Conservation (phyloP, 108 stramenopile species). For the Pseudonitzschia multiseries region DNA sequence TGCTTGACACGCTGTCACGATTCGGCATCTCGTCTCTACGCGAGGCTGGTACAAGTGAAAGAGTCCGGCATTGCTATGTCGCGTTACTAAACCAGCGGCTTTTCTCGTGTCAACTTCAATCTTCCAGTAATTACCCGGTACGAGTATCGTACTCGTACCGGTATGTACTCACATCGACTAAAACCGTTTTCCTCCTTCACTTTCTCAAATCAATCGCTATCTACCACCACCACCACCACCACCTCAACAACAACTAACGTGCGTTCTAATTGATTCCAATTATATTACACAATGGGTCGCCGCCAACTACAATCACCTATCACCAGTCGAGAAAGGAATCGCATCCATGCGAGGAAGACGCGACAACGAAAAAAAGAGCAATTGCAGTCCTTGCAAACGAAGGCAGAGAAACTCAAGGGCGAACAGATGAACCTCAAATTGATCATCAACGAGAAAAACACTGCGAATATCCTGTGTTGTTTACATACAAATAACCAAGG, state of each 20-base stretch:
- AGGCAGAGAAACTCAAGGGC: slow-evolving; percentile 57
- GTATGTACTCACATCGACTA: neutral
- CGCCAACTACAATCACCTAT: slow-evolving; percentile 35
- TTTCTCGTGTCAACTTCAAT: neutral
- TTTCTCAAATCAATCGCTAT: neutral
- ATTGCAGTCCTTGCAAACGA: slow-evolving; percentile 55
- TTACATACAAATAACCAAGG: slow-evolving; percentile 44
- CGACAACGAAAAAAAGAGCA: slow-evolving; percentile 95
- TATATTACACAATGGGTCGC: slow-evolving; percentile 15
- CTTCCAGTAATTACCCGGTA: too few relatives aligned
- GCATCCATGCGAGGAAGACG: slow-evolving; percentile 93
- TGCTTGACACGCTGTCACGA: slow-evolving; percentile 7
- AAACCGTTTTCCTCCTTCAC: neutral
- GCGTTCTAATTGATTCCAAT: neutral
- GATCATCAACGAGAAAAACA: slow-evolving; percentile 86
- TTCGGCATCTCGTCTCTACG: neutral
- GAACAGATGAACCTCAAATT: slow-evolving; percentile 78
- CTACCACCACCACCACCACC: neutral
- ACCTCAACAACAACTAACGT: neutral
- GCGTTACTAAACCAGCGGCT: neutral
- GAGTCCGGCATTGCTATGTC: neutral
- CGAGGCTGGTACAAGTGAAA: neutral
- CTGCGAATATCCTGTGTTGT: slow-evolving; percentile 82
- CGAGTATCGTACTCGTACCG: too few relatives aligned
- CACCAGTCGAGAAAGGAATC: slow-evolving; percentile 77